Evolutionary conservation across 2,329 filamentous ascomycete species (phyloP), one percentile per base, ranked within the genome.

Genomic region (Epichloe sylvatica): DNA sequence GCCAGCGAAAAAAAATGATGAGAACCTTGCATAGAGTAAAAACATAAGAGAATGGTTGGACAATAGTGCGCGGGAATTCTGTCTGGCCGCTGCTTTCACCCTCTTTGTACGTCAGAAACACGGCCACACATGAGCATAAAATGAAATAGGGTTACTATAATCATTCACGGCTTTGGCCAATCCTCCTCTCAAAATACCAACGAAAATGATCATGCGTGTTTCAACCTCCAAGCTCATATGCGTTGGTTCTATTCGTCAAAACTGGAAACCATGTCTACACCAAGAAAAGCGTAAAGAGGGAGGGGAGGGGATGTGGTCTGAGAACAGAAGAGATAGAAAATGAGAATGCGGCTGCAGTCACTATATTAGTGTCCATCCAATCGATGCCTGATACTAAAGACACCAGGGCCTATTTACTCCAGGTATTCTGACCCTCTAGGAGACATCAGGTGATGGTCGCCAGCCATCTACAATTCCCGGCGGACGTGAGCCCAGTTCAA

Each of bases 401-500:
- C 8, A 39, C 11, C 34, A 47, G 2, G 34, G 38, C 19, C 33
- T 12, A 9, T 12, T 12, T 47, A 6, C 6, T 35, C 17, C 3
- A 25, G 23, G 21, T 12, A 9, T 15, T 23, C 11, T 25, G 33
- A 39, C 12, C 40, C 17, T 39, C 52, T 56, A 57, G 23, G 47
- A 35, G 33, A 53, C 46, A 46, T 52, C 50, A 23, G 41, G 23
- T 42, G 50, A 40, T 35, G 9, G 50, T 44, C 53, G 50, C 59
- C 54, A 60, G 39, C 52, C 56, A 42, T 57, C 57, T 1, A 54
- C 46, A 4, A 41, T 33, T 12, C 47, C 48, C 3, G 51, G 38
- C 12, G 54, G 49, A 5, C 46, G 51, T 13, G 54, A 51, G 39
- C 54, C 54, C 17, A 63, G 50, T 25, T 60, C 54, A 13, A 53